phyloP scores from a whole-genome alignment of 805 yeast genomes.

The Cyberlindnera xishuangbannaensis region DNA sequence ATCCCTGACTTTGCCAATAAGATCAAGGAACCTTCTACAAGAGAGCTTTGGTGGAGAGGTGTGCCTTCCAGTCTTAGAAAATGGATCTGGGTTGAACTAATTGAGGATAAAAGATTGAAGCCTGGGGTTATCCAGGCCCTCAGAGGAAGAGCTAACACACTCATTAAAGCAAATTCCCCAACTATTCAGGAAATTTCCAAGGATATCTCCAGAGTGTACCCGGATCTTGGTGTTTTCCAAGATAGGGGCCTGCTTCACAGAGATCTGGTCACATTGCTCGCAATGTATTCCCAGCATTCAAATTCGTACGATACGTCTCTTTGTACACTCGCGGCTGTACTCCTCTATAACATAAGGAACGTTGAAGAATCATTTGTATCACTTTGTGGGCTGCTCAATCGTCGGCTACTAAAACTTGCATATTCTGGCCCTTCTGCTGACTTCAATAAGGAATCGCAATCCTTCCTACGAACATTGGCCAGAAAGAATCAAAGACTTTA shows the following conservation, averaged over 20 bases:
- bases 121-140: constrained; percentile 8
- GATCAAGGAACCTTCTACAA: constrained; percentile 32
- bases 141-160: constrained; percentile 1
- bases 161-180: constrained; percentile 6
- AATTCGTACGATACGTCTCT: constrained; percentile 35
- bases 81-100: constrained; percentile 45
- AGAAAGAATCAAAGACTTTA: constrained; percentile 39
- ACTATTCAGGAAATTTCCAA: constrained; percentile 6
- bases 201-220: constrained; percentile 29
- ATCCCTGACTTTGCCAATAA: constrained; percentile 31
- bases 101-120: constrained; percentile 30
- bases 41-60: constrained; percentile 61
- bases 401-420: constrained; percentile 29
- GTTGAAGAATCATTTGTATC: constrained; percentile 33
- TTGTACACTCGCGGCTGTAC: constrained; percentile 34
- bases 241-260: constrained; percentile 26
- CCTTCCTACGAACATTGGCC: constrained; percentile 44
- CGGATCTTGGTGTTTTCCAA: constrained; percentile 33
- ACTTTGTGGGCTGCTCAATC: constrained; percentile 34
- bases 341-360: constrained; percentile 33
- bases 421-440: constrained; percentile 25
- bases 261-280: constrained; percentile 29
- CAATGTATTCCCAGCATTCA: constrained; percentile 26
- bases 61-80: constrained; percentile 41
- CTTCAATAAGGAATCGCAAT: constrained; percentile 34